phyloP scores from a whole-genome alignment of 163 green algal genomes.

The Prototheca cutis region DNA sequence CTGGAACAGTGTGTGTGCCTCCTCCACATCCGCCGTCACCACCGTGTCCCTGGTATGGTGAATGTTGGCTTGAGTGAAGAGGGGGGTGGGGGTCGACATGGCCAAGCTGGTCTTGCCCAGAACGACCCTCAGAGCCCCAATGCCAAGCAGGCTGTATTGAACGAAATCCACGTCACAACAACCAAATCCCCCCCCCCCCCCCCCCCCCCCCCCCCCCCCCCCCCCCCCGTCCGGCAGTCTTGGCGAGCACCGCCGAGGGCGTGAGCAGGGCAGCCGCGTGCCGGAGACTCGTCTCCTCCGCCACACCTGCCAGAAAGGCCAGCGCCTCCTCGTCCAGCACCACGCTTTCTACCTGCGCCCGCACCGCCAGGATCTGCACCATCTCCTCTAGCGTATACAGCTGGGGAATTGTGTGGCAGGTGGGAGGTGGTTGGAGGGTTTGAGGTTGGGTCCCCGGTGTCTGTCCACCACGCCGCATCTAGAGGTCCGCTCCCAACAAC shows the following conservation, averaged over 20 bases:
- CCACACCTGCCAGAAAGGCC: slow-evolving; percentile 75
- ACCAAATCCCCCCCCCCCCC: too few relatives aligned
- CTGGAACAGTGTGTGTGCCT: slow-evolving; percentile 63
- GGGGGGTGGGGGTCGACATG: too few relatives aligned
- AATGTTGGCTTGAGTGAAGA: too few relatives aligned
- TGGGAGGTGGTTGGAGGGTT: neutral
- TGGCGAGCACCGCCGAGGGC: slow-evolving; percentile 71
- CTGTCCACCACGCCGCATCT: too few relatives aligned
- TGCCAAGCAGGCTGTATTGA: too few relatives aligned
- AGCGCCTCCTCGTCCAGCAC: slow-evolving; percentile 75
- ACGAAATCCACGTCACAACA: too few relatives aligned
- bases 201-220: slow-evolving; percentile 39
- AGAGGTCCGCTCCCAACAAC: too few relatives aligned
- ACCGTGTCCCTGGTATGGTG: too few relatives aligned
- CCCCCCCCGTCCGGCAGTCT: slow-evolving; percentile 67
- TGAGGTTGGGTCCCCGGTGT: too few relatives aligned
- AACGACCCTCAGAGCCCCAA: too few relatives aligned
- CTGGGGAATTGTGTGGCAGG: neutral
- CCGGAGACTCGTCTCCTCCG: slow-evolving; percentile 71
- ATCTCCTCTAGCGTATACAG: slow-evolving; percentile 90
- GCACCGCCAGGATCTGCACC: slow-evolving; percentile 85
- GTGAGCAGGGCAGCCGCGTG: slow-evolving; percentile 90
- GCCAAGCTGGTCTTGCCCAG: too few relatives aligned
- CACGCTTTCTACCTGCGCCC: slow-evolving; percentile 79
- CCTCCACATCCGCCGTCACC: slow-evolving; percentile 57